A percentile compares a stretch with the other conserved stretches of the same genome.
Evolutionary conservation across 805 yeast genomes (phyloP).

Genomic region (Ogataea trehaloabstinens): DNA sequence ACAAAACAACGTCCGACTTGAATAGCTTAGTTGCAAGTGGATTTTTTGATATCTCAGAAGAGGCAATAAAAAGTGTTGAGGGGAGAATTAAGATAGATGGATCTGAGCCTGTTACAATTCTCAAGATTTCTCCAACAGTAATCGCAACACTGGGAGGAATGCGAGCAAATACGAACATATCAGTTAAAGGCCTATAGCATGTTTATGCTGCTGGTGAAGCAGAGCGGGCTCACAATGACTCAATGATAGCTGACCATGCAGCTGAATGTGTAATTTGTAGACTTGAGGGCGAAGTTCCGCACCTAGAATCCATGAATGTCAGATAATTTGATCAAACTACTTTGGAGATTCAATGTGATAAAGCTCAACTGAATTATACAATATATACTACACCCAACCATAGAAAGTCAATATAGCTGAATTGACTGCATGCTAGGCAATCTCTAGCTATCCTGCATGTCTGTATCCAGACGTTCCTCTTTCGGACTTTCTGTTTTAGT

Average conservation of each 20-base stretch:
- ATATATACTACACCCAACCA: no score
- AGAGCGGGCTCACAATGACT: conserved; percentile 65
- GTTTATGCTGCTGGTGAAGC: conserved; percentile 68
- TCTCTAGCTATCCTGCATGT: no score
- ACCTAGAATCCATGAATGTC: conserved; percentile 29
- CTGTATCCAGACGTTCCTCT: no score
- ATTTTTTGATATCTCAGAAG: not conserved
- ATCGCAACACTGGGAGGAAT: conserved; percentile 55
- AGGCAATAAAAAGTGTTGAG: not conserved
- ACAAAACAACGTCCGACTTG: not conserved
- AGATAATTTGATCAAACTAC: no score
- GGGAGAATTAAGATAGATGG: conserved; percentile 1
- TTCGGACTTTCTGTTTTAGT: no score
- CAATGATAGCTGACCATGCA: conserved; percentile 50
- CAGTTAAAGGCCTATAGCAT: conserved; percentile 26
- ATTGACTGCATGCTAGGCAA: no score
- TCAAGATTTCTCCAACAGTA: conserved; percentile 15
- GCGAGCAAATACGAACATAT: conserved; percentile 41
- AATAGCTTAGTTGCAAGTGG: not conserved
- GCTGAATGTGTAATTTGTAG: conserved; percentile 48
- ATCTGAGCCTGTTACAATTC: conserved; percentile 1
- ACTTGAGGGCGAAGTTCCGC: conserved; percentile 45
- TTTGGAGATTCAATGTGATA: no score
- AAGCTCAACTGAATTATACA: no score
- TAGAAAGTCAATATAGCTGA: no score